Conservation (phyloP, 2,329 filamentous ascomycete genomes). For the Furcasterigmium furcatum region DNA sequence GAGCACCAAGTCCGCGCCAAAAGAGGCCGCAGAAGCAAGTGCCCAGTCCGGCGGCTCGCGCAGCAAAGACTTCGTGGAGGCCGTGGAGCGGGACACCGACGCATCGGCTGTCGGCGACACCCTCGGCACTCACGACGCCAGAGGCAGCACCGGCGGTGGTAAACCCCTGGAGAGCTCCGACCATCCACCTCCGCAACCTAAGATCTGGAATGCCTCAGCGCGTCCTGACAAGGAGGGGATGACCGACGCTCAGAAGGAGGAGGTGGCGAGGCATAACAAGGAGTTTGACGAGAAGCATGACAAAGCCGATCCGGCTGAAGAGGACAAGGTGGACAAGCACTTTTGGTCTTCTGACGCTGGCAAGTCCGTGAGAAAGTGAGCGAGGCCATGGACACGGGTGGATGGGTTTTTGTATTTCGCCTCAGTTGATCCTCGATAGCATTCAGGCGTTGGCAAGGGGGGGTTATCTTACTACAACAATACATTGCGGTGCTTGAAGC, state of each 20-base stretch:
- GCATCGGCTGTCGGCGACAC: slow-evolving; percentile 12
- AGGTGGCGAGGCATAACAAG: slow-evolving; percentile 56
- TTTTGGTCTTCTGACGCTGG: slow-evolving; percentile 38
- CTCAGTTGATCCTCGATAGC: too few species aligned
- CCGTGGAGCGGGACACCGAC: not conserved
- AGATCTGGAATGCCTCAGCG: slow-evolving; percentile 46
- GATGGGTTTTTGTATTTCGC: too few species aligned
- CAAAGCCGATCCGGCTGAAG: slow-evolving; percentile 30
- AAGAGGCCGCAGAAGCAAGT: not conserved
- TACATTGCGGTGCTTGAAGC: too few species aligned
- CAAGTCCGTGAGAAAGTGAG: slow-evolving; percentile 2
- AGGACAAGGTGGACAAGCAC: slow-evolving; percentile 51
- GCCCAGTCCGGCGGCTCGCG: not conserved
- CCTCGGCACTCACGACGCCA: slow-evolving; percentile 23
- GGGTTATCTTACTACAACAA: too few species aligned
- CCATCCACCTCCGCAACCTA: slow-evolving; percentile 39
- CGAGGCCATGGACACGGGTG: too few species aligned
- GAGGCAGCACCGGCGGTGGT: slow-evolving; percentile 36
- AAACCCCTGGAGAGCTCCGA: slow-evolving; percentile 23
- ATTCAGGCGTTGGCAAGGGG: too few species aligned
- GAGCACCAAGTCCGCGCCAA: not conserved
- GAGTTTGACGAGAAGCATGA: slow-evolving; percentile 56
- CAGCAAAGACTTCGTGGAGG: not conserved
- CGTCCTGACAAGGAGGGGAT: slow-evolving; percentile 31
- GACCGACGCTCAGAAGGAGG: slow-evolving; percentile 48